These are phyloP conservation scores for Apiotrichum laibachii DNA, from an alignment of 1,284 basidiomycete species.

Conservation along the genomic window DNA sequence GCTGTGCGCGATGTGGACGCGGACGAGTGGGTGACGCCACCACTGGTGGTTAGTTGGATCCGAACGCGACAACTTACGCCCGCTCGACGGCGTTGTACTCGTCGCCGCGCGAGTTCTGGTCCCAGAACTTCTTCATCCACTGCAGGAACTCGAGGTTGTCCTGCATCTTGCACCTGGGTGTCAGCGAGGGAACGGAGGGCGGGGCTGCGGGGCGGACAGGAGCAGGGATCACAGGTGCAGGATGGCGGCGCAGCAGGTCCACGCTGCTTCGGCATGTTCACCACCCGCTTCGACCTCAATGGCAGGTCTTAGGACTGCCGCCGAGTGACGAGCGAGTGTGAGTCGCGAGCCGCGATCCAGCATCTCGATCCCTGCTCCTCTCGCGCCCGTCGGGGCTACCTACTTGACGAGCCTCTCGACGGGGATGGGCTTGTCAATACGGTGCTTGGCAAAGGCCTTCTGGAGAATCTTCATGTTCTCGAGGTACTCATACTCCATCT, in stretches of 20 bases:
- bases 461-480: conserved; percentile 95
- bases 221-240: not conserved
- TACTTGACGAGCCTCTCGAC: conserved; percentile 84
- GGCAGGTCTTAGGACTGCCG: too few relatives aligned
- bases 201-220: not conserved
- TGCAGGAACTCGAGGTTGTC: conserved; percentile 99
- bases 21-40: conserved; percentile 6
- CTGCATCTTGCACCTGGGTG: conserved; percentile 88
- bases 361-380: not conserved
- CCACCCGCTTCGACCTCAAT: too few relatives aligned
- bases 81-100: conserved; percentile 78
- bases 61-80: conserved; percentile 37
- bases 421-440: conserved; percentile 95
- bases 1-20: conserved; percentile 16
- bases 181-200: not conserved
- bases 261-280: too few relatives aligned
- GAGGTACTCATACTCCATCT: conserved; percentile 93
- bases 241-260: not conserved
- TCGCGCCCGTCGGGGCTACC: conserved; percentile 11
- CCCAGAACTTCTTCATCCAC: conserved; percentile 97
- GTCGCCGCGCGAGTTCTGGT: conserved; percentile 81
- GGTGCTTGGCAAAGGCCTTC: conserved; percentile 78
- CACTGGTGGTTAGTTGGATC: not conserved
- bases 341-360: too few relatives aligned
- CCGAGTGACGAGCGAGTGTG: too few relatives aligned